Base-by-base conservation (phyloP, 1,284 basidiomycete species). In the Sanghuangporus sanghuang region DNA sequence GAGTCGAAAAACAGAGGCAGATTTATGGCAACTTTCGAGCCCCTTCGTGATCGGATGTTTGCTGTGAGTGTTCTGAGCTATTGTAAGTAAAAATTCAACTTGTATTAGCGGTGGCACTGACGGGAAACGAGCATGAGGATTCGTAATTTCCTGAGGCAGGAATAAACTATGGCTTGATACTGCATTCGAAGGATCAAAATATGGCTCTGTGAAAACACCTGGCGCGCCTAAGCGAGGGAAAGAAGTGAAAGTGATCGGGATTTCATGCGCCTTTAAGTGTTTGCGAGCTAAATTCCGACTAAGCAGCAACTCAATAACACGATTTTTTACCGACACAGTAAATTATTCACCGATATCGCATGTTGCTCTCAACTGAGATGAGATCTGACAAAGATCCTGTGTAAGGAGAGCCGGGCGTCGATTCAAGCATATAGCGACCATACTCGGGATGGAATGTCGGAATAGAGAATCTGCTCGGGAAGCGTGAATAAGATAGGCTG, bases 371-470 rank as follows among this genome's bases (percentile, higher is more conserved):
- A 8, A 99, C 96, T 6, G 87, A 85, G 55, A 97, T 80, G 14
- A 99, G 82, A 74, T 97, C 94, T 57, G 82, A 81, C 42, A 96
- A 85, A 27, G 84, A 89, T 16, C 93, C 94, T 6, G 93, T 91
- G 77, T 98, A 99, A 1, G 97, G 97, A 49, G 85, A 85, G 2
- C 97, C 97, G 0, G 97, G 97, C 0, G 96, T 99, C 6, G 94
- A 95, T 76, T 99, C 97, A 63, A 99, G 83, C 97, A 99, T 99
- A 80, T 94, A 99, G 48, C 96, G 86, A 57, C 96, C 97, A 78
- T 96, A 99, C 76, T 99, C 97, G 14, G 96, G 96, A 73, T 99
- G 97, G 73, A 97, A 99, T n/a, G 90, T 93, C 2, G 96, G 95
- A 32, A 95, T 84, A 21, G 86, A 81, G 40, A 85, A 79, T 55